Evolutionary conservation across 2,329 filamentous ascomycete species (phyloP).

Genomic region (Fusarium austroafricanum): DNA sequence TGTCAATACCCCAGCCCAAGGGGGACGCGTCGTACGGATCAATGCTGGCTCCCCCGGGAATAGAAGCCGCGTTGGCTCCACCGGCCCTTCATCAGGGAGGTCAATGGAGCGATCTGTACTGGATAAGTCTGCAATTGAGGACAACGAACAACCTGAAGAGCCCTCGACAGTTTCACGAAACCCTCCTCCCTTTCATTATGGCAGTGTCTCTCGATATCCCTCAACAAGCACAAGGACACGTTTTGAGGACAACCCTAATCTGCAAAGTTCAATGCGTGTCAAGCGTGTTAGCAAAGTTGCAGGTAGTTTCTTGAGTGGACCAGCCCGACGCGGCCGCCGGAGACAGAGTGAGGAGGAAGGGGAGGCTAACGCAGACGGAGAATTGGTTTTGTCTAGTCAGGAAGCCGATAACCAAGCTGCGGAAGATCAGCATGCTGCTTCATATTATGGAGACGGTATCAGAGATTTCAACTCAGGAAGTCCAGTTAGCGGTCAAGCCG

Average conservation of each 20-base stretch:
- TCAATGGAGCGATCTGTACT: constrained; percentile 51
- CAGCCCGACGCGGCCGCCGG: constrained; percentile 78
- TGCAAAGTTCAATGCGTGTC: constrained; percentile 80
- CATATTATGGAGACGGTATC: constrained; percentile 58
- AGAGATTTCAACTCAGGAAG: constrained; percentile 69
- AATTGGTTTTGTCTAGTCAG: constrained; percentile 54
- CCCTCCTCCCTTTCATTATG: constrained; percentile 59
- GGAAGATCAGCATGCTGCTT: constrained; percentile 54
- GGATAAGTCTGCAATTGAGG: constrained; percentile 54
- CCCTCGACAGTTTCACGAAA: constrained; percentile 63
- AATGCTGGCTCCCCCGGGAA: constrained; percentile 63
- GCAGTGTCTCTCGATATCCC: constrained; percentile 65
- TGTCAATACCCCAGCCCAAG: constrained; percentile 66
- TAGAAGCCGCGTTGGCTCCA: constrained; percentile 52
- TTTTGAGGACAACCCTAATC: constrained; percentile 71
- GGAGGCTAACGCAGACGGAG: constrained; percentile 58
- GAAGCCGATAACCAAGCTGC: constrained; percentile 57
- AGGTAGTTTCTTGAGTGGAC: constrained; percentile 82
- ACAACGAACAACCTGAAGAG: constrained; percentile 61
- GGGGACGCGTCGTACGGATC: constrained; percentile 66
- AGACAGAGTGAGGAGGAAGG: constrained; percentile 64
- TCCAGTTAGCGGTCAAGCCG: constrained; percentile 63
- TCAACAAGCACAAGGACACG: constrained; percentile 63
- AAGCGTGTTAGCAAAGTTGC: constrained; percentile 81
- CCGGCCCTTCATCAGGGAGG: constrained; percentile 52